Base-by-base conservation (phyloP, 345 rosid genomes). In the Gynandropsis gynandra region DNA sequence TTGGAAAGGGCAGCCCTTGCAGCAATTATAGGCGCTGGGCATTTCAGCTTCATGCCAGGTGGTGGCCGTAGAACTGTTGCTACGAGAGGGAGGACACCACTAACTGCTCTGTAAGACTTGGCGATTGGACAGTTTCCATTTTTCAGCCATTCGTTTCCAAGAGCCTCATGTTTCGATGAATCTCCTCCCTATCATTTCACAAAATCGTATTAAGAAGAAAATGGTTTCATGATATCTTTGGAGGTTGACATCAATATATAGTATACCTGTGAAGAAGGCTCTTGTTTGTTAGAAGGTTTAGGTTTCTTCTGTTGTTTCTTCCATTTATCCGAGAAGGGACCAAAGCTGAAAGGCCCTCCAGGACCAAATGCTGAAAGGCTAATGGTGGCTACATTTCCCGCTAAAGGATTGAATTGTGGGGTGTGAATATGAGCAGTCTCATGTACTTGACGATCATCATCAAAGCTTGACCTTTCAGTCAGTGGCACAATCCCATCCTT, bases 71-170 rank as follows among this genome's bases (percentile, higher is more conserved):
- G 70, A 10, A 79, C 78, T 54, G 71, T 72, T 12, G 80, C 82
- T 14, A 85, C 75, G 14, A 89, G 79, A 27, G 97, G 95, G 42
- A 89, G 76, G 29, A 89, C 84, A 34, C 49, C 45, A 44, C 87
- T 73, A 5, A 79, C 83, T 20, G 93, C 95, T 74, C 89, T 76
- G 54, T 68, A 82, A 1, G 97, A 89, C 66, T 85, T 89, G 0
- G 97, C 89, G 21, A 89, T 82, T 5, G 95, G 97, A 68, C 97
- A 89, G 21, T 79, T 82, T 39, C 97, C 97, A 0, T 72, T 74
- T 71, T 80, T 68, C 20, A 89, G 4, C 97, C 97, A 89, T 32
- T 85, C 83, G 15, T 81, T 74, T 42, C 92, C 85, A 10, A 65
- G 44, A 20, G 88, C 95, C 56, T 85, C 89, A 19, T 85, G 95